Base-by-base conservation (phyloP, 2,329 filamentous ascomycete genomes). In the Fusarium penzigii region DNA sequence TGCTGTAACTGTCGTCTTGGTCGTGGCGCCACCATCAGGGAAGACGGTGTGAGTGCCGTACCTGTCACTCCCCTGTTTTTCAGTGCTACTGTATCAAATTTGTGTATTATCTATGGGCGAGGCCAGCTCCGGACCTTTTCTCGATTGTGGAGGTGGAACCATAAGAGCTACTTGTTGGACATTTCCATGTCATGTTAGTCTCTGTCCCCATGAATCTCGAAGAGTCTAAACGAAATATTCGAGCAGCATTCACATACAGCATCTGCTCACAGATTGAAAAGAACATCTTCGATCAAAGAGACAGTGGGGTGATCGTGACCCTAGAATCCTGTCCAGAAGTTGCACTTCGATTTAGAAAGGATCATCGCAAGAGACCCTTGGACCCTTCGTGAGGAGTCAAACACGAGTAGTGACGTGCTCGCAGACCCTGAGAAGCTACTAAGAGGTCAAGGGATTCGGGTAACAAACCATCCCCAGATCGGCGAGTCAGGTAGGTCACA, bases 11-110 rank as follows among this genome's bases (percentile, higher is more conserved):
- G 32, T 60, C 50, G 51, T 48, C 36, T 17, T 44, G 48, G 49
- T 14, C 42, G 49, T 64, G 62, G 62, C 52, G 58, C 58, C 59
- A 63, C 62, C 42, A 43, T 36, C 39, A 43, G 51, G 45, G 34
- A 43, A 14, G 13, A 36, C 32, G 10, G 32, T 36, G 32, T 46
- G 44, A 5, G 25, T 43, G 17, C 17, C 10, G 41, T 43, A 8
- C 17, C 48, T 42, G 42, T 36, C 43, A 40, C 16, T 40, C 17
- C 17, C 36, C 16, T 50, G 42, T 39, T 45, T 42, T 17, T 20
- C 42, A 17, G 20, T 25, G 20, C 7, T 25, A 25, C 20, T 7
- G 20, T 25, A 25, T 25, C 20, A 7, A 25, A 25, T 25, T 4
- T 25, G 20, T 25, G 4, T 7, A 25, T 25, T 25, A 25, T 25